phyloP scores from a whole-genome alignment of 257 asterid species.

The Salvia rosmarinus region DNA sequence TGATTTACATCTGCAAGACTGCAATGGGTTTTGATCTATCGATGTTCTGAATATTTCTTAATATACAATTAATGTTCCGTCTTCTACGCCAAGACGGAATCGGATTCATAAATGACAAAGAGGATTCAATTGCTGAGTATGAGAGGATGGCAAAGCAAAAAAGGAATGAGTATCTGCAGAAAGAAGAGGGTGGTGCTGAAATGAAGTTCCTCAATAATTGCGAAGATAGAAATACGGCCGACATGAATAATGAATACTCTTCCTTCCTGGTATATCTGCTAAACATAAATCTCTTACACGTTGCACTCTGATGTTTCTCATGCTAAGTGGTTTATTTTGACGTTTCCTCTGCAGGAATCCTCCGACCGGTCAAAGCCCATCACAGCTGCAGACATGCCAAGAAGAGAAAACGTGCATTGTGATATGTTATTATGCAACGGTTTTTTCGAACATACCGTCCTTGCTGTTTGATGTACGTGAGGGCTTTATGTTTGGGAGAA shows the following conservation, averaged over 20 bases:
- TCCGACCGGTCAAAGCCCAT: constrained; percentile 62
- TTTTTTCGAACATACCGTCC: background rate
- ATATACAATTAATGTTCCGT: constrained; percentile 42
- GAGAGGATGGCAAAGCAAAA: constrained; percentile 76
- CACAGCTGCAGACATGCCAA: constrained; percentile 70
- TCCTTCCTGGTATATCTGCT: constrained; percentile 64
- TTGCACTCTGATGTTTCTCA: background rate
- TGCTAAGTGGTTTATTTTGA: background rate
- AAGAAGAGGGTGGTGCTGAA: constrained; percentile 73
- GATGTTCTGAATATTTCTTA: too few relatives aligned
- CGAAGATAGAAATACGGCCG: constrained; percentile 77
- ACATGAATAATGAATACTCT: constrained; percentile 76
- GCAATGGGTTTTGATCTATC: too few relatives aligned
- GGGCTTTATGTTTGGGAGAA: background rate
- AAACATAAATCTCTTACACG: background rate
- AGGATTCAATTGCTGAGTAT: constrained; percentile 88
- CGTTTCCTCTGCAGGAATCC: constrained; percentile 50
- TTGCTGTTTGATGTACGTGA: background rate
- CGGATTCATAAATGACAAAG: constrained; percentile 70
- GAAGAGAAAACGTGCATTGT: constrained; percentile 60
- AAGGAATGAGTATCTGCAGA: constrained; percentile 73
- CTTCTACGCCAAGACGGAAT: constrained; percentile 60
- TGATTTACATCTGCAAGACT: too few relatives aligned
- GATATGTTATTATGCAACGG: constrained; percentile 24
- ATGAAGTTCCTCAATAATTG: constrained; percentile 67